Base-by-base conservation (phyloP, 768 basidiomycete genomes). In the Dacryopinax spathularia region DNA sequence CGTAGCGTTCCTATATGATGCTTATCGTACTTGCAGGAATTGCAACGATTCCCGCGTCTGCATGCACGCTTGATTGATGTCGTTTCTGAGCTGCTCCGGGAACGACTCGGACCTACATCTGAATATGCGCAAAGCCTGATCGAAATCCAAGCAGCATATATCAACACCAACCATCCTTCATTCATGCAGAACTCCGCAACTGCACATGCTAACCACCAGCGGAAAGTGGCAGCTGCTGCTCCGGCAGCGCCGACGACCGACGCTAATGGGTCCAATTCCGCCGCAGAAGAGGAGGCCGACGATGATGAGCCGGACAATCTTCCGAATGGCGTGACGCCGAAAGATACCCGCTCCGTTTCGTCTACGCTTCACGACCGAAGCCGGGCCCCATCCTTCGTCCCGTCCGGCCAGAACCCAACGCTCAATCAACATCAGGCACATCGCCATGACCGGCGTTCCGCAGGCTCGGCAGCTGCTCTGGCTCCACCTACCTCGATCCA, bases 161-260 rank as follows among this genome's bases (percentile, higher is more conserved):
- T 99, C 80, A 99, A 99, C 74, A 98, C 94, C 63, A 98, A 98
- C 73, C 96, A 99, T 72, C 96, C 96, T 5, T 83, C 89, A 33
- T 98, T 97, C 75, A 86, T 94, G 63, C 79, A 87, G 20, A 88
- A 89, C 10, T 88, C 89, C 34, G 82, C 87, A 7, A 18, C 33
- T 33, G 60, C 33, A 7, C 60, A 34, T n/a, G 33, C 60, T 12
- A 22, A 61, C 33, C 60, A 61, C 12, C 60, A 61, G 33, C 22
- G 33, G 33, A 36, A 20, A n/a, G 34, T 13, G 4, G 33, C 18
- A 5, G 18, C 31, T 34, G 48, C 6, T 20, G 25, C 48, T 31
- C 48, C 10, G 20, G 25, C 48, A 3, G 29, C 18, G 10, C 10
- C 36, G 5, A 9, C 13, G 25, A 56, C 25, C 25, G 48, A 56